These are phyloP conservation scores for Coemansia sp. DNA, from an alignment of 192 early-diverging fungal genomes.

Conservation along the genomic window DNA sequence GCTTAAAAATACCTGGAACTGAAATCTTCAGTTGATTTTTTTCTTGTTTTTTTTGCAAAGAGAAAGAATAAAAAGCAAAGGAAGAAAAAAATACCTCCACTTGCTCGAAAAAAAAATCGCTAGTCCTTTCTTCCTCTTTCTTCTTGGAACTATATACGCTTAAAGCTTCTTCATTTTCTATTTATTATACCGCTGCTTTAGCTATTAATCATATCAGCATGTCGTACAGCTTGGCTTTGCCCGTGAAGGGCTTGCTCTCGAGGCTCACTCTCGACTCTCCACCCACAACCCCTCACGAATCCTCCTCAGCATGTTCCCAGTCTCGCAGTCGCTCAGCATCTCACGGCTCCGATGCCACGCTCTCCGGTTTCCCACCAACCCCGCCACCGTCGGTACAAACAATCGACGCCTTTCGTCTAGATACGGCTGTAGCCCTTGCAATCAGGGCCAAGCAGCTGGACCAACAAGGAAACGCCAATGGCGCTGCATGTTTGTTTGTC, in stretches of 20 bases:
- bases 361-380: not conserved
- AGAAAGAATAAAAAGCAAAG: not conserved
- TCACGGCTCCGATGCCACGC: not conserved
- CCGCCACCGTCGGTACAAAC: not conserved
- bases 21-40: not conserved
- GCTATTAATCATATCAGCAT: too few relatives aligned
- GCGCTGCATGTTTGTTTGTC: constrained; percentile 21
- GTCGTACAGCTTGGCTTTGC: not conserved
- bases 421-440: constrained; percentile 27
- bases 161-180: not conserved
- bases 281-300: too few relatives aligned
- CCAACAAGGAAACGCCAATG: constrained; percentile 14
- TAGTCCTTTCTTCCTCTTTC: not conserved
- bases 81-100: not conserved
- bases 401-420: constrained; percentile 15
- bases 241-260: not conserved
- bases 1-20: not conserved
- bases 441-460: constrained; percentile 41
- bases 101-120: not conserved
- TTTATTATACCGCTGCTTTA: too few relatives aligned
- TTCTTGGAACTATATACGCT: not conserved
- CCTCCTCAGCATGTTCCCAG: too few relatives aligned
- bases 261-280: too few relatives aligned
- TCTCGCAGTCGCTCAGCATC: not conserved
- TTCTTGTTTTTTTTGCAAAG: not conserved